Evolutionary conservation across 768 basidiomycete genomes (phyloP).

Genomic region (Termitomyces sp.): DNA sequence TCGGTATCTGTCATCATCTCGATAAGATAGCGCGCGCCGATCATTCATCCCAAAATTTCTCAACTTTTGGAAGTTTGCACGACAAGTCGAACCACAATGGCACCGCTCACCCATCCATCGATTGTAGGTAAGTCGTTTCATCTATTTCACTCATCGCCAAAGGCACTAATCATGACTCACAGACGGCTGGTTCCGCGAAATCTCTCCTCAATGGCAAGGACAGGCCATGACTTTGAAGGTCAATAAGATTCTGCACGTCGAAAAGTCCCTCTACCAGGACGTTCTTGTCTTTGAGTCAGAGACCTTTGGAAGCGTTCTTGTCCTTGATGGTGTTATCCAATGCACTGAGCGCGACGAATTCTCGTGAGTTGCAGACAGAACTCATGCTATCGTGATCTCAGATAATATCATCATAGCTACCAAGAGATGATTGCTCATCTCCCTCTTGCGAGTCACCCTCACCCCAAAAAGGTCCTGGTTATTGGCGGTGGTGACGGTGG

Average conservation of each 20-base stretch:
- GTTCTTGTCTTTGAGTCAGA: slow-evolving; percentile 96
- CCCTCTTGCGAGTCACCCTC: slow-evolving; percentile 93
- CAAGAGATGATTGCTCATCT: slow-evolving; percentile 99
- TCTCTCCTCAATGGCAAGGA: slow-evolving; percentile 93
- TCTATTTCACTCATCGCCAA: not conserved
- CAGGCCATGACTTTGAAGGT: slow-evolving; percentile 98
- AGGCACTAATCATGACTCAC: not conserved
- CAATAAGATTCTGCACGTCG: slow-evolving; percentile 90
- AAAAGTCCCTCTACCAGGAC: slow-evolving; percentile 92
- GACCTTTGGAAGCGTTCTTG: slow-evolving; percentile 94
- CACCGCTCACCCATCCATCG: slow-evolving; percentile 51
- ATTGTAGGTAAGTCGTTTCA: slow-evolving; percentile 38
- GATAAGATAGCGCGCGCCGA: slow-evolving; percentile 5
- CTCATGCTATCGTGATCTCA: not conserved
- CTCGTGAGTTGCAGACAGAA: slow-evolving; percentile 55
- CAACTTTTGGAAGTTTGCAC: not conserved
- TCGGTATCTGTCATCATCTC: not conserved
- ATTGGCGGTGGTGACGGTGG: slow-evolving; percentile 99
- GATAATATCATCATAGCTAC: slow-evolving; percentile 51
- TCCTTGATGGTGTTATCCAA: slow-evolving; percentile 93
- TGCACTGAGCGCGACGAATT: slow-evolving; percentile 99
- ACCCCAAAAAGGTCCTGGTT: slow-evolving; percentile 93
- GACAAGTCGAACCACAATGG: slow-evolving; percentile 26
- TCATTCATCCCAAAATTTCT: slow-evolving; percentile 7
- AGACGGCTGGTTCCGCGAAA: slow-evolving; percentile 97